Base-by-base conservation (phyloP, 441 rosid genomes). In the Kokia cookei region DNA sequence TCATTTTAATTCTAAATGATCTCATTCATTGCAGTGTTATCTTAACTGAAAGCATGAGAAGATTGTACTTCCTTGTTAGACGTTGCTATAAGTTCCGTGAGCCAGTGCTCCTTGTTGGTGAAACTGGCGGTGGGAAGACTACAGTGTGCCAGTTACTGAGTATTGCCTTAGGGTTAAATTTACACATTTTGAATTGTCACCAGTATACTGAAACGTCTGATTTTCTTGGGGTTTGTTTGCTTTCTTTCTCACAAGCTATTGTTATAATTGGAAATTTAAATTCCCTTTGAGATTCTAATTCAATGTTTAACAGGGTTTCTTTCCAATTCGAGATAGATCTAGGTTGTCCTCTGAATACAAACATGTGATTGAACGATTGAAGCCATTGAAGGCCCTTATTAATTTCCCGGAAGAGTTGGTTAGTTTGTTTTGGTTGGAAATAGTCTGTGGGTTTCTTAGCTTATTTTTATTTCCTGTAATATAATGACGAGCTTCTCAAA, bases 71-170 rank as follows among this genome's bases (percentile, higher is more conserved):
- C 78, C 98, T 96, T 65, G 89, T 96, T 32, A 79, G 78, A 76
- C 92, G 88, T 66, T 96, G 96, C 79, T 91, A 88, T 79, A 86
- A 91, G 88, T 79, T 94, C 76, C 93, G 83, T 65, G 99, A 96
- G 80, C 98, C 99, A 51, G 95, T 96, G 73, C 97, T 96, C 60
- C 99, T 96, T 81, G 98, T 94, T 82, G 99, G 99, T 70, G 98
- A 96, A 80, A 94, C 99, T 79, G 98, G 99, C 65, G 98, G 99
- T 75, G 99, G 99, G 62, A 96, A 94, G 89, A 96, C 99, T 53
- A 92, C 98, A 58, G 96, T 89, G 73, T 93, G 99, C 85, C 98
- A 96, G 85, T 77, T 90, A 76, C 85, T 96, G 80, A 87, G 96
- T 84, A 54, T 71, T 57, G 77, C 76, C 54, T 73, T 89, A 86